Evolutionary conservation across 768 basidiomycete species (phyloP), one percentile per base, ranked within the genome.

Genomic region (Rhodotorula kratochvilovae): DNA sequence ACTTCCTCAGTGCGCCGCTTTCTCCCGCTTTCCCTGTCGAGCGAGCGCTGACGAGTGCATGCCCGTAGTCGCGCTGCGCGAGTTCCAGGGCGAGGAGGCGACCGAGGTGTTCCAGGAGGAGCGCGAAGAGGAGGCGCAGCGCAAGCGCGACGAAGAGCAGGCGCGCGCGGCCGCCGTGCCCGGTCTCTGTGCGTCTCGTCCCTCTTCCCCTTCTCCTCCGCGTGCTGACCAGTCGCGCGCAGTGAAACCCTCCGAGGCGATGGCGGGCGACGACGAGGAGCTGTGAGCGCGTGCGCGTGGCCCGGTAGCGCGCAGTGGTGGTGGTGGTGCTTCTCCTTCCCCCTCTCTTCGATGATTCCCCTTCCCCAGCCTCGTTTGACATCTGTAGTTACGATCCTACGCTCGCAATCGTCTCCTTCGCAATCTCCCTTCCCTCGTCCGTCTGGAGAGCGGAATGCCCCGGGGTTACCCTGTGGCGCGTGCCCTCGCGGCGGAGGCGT

Each of bases 71-170:
- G 90, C 93, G 76, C 87, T 99, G 72, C 96, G 96, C 80, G 96
- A 98, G 81, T 98, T 96, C 83, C 92, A 74, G n/a, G 73, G 72
- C 60, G 68, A 72, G 56, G 78, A 92, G 12, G 94, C 95, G 74
- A 83, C 92, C 16, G 96, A 97, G 74, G 83, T 97, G 48, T 97
- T 85, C 82, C 83, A 92, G 76, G 95, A 97, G 78, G 96, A 98
- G 82, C 95, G 92, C 81, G 94, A 97, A 80, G 85, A 86, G 7
- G 95, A 95, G 80, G 84, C 85, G 31, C 86, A 88, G 79, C 84
- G 83, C 80, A 89, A 90, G 82, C 87, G 86, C 0, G 86, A 89
- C 74, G 89, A 87, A 70, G 93, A 96, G 81, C 88, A 88, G 63
- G 87, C 92, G 82, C 86, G 89, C 48, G 92, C 93, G 35, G 90